Evolutionary conservation across 2,329 filamentous ascomycete species (phyloP), one percentile per base, ranked within the genome.

Genomic region (Zelopaecilomyces penicillatus): DNA sequence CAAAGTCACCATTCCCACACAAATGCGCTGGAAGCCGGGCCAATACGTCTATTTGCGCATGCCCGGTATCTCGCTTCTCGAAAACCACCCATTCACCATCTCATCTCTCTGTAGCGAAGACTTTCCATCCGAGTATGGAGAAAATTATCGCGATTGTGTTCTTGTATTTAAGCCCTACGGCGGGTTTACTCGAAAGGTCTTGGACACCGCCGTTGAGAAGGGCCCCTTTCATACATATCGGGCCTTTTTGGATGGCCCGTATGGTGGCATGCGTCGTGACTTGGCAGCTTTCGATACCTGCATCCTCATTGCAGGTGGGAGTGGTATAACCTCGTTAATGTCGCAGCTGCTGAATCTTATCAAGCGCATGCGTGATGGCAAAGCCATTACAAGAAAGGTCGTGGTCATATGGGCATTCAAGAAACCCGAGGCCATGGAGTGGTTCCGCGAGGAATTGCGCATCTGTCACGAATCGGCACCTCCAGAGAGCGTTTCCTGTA

Each of bases 81-180:
- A 95, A 53, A 96, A 95, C 54, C 93, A 97, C 56, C 91, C 91
- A 0, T 97, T 97, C 60, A 97, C 93, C 0, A 90, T 97, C 44
- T 82, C 91, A 2, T 96, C 89, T 1, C 74, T 95, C 6, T 96
- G 89, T 65, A 94, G 87, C 59, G 85, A 94, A 37, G 89, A 95
- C 59, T 95, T 96, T 50, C 88, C 89, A 1, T 95, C 90, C 0
- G 85, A 87, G 47, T 95, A 95, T 56, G 90, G 90, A 29, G 84
- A 93, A 53, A 75, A 85, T 42, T 95, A 91, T 57, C 75, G 89
- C 41, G 91, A 97, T 60, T 89, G 94, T 66, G 85, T 87, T 6
- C 71, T 97, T 11, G 87, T 97, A 1, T 96, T 97, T 68, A 81
- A 90, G 47, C 91, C 93, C 0, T 95, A 93, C 52, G 80, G 83